A percentile compares a stretch with the other conserved stretches of the same genome.
phyloP scores from a whole-genome alignment of 1,284 basidiomycete genomes.

The Rhodotorula sp. region DNA sequence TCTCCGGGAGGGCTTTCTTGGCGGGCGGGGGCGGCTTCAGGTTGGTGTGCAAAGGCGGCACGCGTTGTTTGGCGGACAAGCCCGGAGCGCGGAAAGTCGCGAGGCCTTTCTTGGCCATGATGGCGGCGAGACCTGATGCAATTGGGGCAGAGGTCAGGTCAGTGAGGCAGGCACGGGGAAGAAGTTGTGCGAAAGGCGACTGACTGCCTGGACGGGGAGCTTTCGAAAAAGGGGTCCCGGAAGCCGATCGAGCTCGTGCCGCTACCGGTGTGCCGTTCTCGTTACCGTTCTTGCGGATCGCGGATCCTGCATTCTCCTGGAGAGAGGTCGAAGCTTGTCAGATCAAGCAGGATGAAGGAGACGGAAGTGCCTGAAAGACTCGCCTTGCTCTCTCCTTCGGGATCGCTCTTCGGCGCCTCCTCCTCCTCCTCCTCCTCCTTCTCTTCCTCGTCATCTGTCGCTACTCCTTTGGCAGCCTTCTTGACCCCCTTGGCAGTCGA shows the following conservation, averaged over 20 bases:
- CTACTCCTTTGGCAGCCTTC: background rate
- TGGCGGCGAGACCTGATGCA: conserved; percentile 26
- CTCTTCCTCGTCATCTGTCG: conserved; percentile 13
- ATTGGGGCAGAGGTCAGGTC: background rate
- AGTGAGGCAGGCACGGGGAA: too few species aligned
- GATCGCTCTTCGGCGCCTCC: background rate
- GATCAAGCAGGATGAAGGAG: too few species aligned
- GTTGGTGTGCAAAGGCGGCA: conserved; percentile 34
- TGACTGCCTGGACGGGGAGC: conserved; percentile 16
- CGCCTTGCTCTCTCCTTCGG: background rate
- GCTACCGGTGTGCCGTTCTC: too few species aligned
- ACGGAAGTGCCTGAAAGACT: too few species aligned
- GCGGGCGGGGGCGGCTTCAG: conserved; percentile 33
- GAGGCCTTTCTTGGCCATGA: conserved; percentile 20
- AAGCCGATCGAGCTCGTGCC: too few species aligned
- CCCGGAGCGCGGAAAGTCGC: conserved; percentile 20
- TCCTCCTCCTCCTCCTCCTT: conserved; percentile 6
- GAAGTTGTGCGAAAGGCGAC: background rate
- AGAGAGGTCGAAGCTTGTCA: background rate
- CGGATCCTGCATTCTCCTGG: conserved; percentile 19
- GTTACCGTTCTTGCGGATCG: too few species aligned
- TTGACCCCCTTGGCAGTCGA: background rate
- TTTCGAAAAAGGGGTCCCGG: too few species aligned
- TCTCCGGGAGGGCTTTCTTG: conserved; percentile 18
- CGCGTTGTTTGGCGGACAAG: conserved; percentile 12